These are phyloP conservation scores for Hymenoscyphus infarciens DNA, from an alignment of 2,329 filamentous ascomycete genomes.

Conservation along the genomic window DNA sequence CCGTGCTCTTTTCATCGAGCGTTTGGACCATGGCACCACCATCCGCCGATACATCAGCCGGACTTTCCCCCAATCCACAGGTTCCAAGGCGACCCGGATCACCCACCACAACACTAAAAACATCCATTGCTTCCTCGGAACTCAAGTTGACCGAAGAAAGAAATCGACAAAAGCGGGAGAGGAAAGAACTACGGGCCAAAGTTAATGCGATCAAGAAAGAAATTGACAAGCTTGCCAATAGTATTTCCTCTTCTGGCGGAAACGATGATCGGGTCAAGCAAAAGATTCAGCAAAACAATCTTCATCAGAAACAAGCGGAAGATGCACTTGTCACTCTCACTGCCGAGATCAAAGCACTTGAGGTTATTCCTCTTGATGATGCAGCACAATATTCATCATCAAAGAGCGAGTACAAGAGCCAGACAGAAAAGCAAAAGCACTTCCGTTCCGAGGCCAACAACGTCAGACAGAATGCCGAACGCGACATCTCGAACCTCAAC, in stretches of 20 bases:
- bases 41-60: constrained; percentile 32
- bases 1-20: constrained; percentile 67
- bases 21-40: constrained; percentile 43
- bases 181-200: constrained; percentile 71
- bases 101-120: constrained; percentile 71
- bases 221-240: constrained; percentile 64
- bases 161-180: constrained; percentile 63
- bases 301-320: constrained; percentile 65
- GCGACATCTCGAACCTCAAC: constrained; percentile 58
- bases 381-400: constrained; percentile 48
- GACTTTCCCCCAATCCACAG: constrained; percentile 43
- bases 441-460: constrained; percentile 52
- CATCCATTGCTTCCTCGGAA: constrained; percentile 70
- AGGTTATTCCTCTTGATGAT: constrained; percentile 61
- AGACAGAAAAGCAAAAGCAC: constrained; percentile 44
- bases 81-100: constrained; percentile 69
- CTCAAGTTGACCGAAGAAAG: constrained; percentile 67
- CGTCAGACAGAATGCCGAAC: constrained; percentile 59
- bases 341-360: constrained; percentile 60
- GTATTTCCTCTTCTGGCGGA: constrained; percentile 65
- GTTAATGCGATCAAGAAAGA: constrained; percentile 67
- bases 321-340: constrained; percentile 54
- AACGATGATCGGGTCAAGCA: constrained; percentile 74
- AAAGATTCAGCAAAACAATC: constrained; percentile 71
- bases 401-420: constrained; percentile 52